Base-by-base conservation (phyloP, 371 early-diverging fungal genomes). In the Mortierella sp. region DNA sequence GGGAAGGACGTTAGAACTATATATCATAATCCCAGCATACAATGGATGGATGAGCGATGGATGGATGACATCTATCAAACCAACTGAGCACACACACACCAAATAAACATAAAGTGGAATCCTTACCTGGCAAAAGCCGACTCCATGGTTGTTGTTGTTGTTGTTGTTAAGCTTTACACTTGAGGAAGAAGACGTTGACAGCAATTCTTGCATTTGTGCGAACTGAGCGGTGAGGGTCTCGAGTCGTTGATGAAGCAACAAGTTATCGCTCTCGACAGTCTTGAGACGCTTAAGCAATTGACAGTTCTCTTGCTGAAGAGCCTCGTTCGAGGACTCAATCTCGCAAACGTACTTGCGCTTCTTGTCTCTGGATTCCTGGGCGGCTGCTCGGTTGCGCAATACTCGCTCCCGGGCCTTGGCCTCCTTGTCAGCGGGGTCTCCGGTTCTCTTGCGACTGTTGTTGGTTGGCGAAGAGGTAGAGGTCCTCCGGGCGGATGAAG, bases 351-450 rank as follows among this genome's bases (percentile, higher is more conserved):
- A 95, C 78, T 93, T 91, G 68, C 95, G 93, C 88, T 97, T 97
- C 90, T 95, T 96, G 88, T 97, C 97, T 54, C 97, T 94, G 57
- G 96, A 96, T 63, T 95, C 92, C 89, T 97, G 97, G 38, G 97
- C 97, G 19, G 97, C 97, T 31, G 95, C 94, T n/a, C 97, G 93
- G 89, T 97, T 97, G 58, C 97, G 93, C 78, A 97, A 84, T n/a
- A 96, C 94, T 82, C 96, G 90, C 70, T 91, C 91, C 14, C 90
- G 89, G 55, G 89, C 90, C 78, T 90, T 89, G 28, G 90, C 90
- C 79, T 91, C 91, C 80, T 90, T 90, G 79, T 90, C 90, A 19
- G 80, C 74, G n/a, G 89, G 90, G 70, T 90, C 91, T 42, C 84
- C 77, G 21, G 89, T 74, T 44, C 88, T 81, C 82, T 84, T 89